Conservation (phyloP, 257 asterid species). For the Petunia axillaris region DNA sequence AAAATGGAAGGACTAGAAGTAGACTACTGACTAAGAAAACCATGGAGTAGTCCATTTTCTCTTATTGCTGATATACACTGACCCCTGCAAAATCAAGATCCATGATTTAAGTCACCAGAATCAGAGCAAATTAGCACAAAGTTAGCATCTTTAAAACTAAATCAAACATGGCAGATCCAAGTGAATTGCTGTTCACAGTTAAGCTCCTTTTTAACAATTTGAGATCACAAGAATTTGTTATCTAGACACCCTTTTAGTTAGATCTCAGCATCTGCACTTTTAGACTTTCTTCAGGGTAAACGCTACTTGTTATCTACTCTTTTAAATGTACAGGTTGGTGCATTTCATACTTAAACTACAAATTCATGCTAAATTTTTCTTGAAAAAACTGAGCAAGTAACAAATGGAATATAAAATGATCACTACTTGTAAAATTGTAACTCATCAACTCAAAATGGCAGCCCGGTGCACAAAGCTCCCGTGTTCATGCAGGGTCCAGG, state of each 20-base stretch:
- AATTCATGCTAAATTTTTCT: not conserved
- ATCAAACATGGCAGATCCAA: not conserved
- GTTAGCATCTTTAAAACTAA: conserved; percentile 6
- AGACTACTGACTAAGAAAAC: conserved; percentile 27
- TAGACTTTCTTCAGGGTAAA: not conserved
- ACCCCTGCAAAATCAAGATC: conserved; percentile 26
- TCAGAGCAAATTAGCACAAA: not conserved
- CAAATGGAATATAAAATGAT: not conserved
- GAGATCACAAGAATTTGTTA: not conserved
- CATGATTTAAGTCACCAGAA: not conserved
- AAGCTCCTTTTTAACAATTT: not conserved
- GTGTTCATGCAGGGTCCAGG: no score
- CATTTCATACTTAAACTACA: not conserved
- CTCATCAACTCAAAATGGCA: not conserved
- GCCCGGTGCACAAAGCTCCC: no score
- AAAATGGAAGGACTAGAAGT: conserved; percentile 34
- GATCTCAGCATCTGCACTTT: conserved; percentile 26
- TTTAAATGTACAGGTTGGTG: not conserved
- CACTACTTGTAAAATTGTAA: not conserved
- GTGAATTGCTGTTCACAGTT: not conserved
- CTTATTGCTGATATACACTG: not conserved
- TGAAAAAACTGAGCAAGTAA: not conserved
- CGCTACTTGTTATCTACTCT: not conserved
- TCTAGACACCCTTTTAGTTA: conserved; percentile 2
- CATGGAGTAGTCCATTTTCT: conserved; percentile 38